phyloP scores from a whole-genome alignment of 805 yeast species.

The Candida andamanensis region DNA sequence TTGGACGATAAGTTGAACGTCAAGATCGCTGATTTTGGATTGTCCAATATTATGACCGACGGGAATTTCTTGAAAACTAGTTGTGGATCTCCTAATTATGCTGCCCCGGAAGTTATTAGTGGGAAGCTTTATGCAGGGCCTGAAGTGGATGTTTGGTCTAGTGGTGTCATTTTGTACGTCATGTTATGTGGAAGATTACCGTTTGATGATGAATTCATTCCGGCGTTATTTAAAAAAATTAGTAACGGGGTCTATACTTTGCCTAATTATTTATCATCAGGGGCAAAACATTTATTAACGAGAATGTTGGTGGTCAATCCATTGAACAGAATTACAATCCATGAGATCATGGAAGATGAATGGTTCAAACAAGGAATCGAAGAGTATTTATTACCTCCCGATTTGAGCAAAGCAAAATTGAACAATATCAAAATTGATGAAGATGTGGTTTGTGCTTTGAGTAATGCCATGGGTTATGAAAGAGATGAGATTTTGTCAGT shows the following conservation, averaged over 20 bases:
- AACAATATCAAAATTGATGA: slow-evolving; percentile 58
- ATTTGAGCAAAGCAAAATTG: slow-evolving; percentile 30
- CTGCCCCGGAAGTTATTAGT: slow-evolving; percentile 95
- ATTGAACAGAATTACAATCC: slow-evolving; percentile 85
- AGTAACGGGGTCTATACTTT: slow-evolving; percentile 88
- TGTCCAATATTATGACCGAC: slow-evolving; percentile 94
- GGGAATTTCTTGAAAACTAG: slow-evolving; percentile 92
- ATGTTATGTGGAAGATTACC: slow-evolving; percentile 96
- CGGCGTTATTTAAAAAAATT: slow-evolving; percentile 87
- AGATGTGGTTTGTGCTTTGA: slow-evolving; percentile 66
- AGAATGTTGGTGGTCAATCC: slow-evolving; percentile 95
- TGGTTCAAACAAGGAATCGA: slow-evolving; percentile 86
- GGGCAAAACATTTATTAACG: slow-evolving; percentile 77
- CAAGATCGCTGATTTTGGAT: slow-evolving; percentile 93
- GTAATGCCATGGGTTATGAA: slow-evolving; percentile 85
- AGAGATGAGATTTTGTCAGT: slow-evolving; percentile 77
- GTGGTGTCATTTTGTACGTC: slow-evolving; percentile 91
- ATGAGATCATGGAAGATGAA: slow-evolving; percentile 87
- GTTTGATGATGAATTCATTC: slow-evolving; percentile 93
- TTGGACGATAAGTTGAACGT: slow-evolving; percentile 88
- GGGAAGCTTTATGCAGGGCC: slow-evolving; percentile 97
- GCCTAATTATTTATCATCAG: slow-evolving; percentile 80
- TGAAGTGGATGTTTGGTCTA: slow-evolving; percentile 96
- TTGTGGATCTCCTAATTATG: slow-evolving; percentile 96
- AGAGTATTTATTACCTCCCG: slow-evolving; percentile 68